Evolutionary conservation across 805 yeast species (phyloP).

Genomic region (Debaryomyces hansenii): DNA sequence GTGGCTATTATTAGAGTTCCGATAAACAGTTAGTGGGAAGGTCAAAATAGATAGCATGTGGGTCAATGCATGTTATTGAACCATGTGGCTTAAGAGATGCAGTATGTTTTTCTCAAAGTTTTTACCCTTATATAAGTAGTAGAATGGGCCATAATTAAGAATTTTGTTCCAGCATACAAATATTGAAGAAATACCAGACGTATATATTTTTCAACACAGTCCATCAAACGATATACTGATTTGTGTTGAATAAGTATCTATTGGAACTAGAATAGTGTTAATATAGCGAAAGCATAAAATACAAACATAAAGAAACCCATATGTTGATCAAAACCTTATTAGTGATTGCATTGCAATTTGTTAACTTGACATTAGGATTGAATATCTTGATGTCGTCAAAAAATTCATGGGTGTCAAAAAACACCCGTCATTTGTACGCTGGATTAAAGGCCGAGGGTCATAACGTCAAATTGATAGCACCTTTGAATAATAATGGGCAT

Average conservation of each 20-base stretch:
- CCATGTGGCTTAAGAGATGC: background rate
- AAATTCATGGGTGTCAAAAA: slow-evolving; percentile 40
- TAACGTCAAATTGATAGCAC: slow-evolving; percentile 31
- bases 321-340: background rate
- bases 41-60: too few relatives aligned
- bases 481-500: slow-evolving; percentile 17
- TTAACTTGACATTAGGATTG: background rate
- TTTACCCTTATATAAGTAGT: background rate
- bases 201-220: too few relatives aligned
- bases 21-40: too few relatives aligned
- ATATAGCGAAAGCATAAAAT: background rate
- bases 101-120: background rate
- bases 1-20: too few relatives aligned
- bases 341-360: background rate
- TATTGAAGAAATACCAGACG: too few relatives aligned
- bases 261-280: background rate
- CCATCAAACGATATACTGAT: background rate
- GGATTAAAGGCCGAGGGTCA: slow-evolving; percentile 30
- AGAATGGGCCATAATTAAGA: background rate
- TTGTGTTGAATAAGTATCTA: background rate
- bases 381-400: slow-evolving; percentile 24
- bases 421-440: slow-evolving; percentile 27
- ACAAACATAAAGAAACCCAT: background rate
- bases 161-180: background rate
- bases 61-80: background rate